A percentile compares a stretch with the other conserved stretches of the same genome.
Evolutionary conservation across 2,329 filamentous ascomycete genomes (phyloP).

Genomic region (Botryotinia calthae): DNA sequence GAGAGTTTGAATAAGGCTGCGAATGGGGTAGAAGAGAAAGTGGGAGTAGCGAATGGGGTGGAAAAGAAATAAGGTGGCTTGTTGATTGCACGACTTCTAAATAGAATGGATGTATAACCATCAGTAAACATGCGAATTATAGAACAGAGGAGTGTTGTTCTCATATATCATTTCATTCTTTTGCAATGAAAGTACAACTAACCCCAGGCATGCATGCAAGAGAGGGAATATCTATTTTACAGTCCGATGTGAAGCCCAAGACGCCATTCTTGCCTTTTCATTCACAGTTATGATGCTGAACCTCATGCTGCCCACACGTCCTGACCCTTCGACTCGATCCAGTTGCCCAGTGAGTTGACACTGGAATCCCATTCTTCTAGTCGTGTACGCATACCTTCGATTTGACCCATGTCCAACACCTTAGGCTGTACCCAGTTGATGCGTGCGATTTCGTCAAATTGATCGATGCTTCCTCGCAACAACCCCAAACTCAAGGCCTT

Average conservation of each 20-base stretch:
- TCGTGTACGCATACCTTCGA: constrained; percentile 83
- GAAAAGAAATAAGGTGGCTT: neutral
- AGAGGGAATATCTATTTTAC: constrained; percentile 35
- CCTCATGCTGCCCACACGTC: constrained; percentile 90
- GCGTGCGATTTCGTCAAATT: constrained; percentile 88
- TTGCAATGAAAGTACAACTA: neutral
- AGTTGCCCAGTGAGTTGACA: constrained; percentile 93
- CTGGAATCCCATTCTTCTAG: constrained; percentile 94
- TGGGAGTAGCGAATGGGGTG: neutral
- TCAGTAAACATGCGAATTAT: neutral
- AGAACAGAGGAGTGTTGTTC: constrained; percentile 2
- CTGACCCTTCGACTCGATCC: constrained; percentile 91
- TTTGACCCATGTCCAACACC: constrained; percentile 93
- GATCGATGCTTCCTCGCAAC: constrained; percentile 88
- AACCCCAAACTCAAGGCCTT: constrained; percentile 95
- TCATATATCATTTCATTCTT: constrained; percentile 18
- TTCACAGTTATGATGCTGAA: constrained; percentile 18
- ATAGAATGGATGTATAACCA: neutral
- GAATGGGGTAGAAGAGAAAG: neutral
- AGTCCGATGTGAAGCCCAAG: constrained; percentile 30
- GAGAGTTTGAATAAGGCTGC: neutral
- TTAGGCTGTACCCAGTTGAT: constrained; percentile 99
- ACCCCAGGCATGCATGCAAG: constrained; percentile 1
- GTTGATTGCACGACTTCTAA: neutral
- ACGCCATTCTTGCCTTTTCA: constrained; percentile 29